Percentiles rank a stretch among this genome's conserved stretches.
Conservation (phyloP, 2,329 filamentous ascomycete species). For the Claviceps fusiformis region DNA sequence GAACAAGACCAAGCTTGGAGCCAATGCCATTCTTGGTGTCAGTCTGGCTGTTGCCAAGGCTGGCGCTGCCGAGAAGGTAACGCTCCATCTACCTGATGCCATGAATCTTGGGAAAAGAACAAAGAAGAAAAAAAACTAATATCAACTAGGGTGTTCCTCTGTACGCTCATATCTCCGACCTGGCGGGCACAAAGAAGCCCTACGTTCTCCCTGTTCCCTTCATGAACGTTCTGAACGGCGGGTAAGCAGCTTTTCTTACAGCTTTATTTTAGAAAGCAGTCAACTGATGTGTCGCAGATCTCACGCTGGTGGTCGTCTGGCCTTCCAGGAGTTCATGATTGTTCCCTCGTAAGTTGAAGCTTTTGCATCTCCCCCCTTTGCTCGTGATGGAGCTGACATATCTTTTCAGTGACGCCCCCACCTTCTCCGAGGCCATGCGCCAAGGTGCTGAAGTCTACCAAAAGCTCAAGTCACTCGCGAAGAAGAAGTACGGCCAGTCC, state of each 20-base stretch:
- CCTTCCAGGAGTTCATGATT: conserved; percentile 96
- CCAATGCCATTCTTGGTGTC: conserved; percentile 81
- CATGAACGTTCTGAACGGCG: conserved; percentile 86
- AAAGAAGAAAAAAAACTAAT: not conserved
- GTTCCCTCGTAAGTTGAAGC: conserved; percentile 54
- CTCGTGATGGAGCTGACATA: conserved; percentile 4
- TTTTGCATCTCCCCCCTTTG: not conserved
- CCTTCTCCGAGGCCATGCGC: conserved; percentile 91
- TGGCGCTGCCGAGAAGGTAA: conserved; percentile 71
- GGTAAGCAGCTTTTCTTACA: conserved; percentile 21
- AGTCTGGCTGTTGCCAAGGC: conserved; percentile 77
- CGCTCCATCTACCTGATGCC: not conserved
- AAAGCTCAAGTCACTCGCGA: conserved; percentile 87
- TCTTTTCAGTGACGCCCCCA: conserved; percentile 53
- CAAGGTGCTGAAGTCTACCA: conserved; percentile 98
- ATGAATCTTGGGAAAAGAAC: not conserved
- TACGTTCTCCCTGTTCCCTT: conserved; percentile 83
- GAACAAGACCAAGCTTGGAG: conserved; percentile 80
- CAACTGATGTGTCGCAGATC: conserved; percentile 38
- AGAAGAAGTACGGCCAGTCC: conserved; percentile 99
- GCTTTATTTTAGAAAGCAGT: not conserved
- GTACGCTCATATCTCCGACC: conserved; percentile 77
- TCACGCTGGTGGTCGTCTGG: conserved; percentile 90
- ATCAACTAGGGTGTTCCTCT: conserved; percentile 56
- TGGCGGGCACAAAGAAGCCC: conserved; percentile 81